Percentiles rank a stretch among this genome's conserved stretches.
These are phyloP conservation scores for Ilyonectria sp. DNA, from an alignment of 2,329 filamentous ascomycete species.

Conservation along the genomic window DNA sequence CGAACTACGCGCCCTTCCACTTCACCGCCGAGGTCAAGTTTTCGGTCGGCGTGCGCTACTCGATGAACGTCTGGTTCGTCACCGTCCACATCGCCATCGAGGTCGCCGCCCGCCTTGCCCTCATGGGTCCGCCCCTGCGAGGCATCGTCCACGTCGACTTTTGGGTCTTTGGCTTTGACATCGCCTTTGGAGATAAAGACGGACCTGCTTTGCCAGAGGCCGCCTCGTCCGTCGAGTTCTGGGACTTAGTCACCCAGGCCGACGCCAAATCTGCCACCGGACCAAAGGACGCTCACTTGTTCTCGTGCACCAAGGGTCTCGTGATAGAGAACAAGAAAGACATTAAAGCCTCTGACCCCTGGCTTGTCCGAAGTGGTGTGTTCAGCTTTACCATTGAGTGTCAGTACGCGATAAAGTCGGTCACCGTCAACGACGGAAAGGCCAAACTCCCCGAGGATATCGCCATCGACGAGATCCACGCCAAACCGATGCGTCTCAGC, in stretches of 20 bases:
- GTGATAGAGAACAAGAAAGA: background rate
- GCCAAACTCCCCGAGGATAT: background rate
- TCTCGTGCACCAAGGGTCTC: background rate
- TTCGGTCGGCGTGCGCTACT: background rate
- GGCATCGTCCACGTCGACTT: slow-evolving; percentile 3
- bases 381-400: background rate
- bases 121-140: slow-evolving; percentile 1
- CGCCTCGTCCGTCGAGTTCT: background rate
- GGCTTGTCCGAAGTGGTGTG: background rate
- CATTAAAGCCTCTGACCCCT: background rate
- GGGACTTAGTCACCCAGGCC: background rate
- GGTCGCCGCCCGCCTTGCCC: background rate
- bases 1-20: slow-evolving; percentile 36
- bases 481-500: background rate
- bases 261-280: background rate
- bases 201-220: background rate
- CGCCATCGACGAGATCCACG: background rate
- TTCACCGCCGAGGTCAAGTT: slow-evolving; percentile 1
- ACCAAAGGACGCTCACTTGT: background rate
- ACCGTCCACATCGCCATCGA: slow-evolving; percentile 1
- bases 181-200: slow-evolving; percentile 3
- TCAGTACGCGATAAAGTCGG: background rate
- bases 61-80: slow-evolving; percentile 1
- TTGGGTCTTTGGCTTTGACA: slow-evolving; percentile 1
- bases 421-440: background rate